These are phyloP conservation scores for Cucumis sativus DNA, from an alignment of 306 rosid species.

Conservation along the genomic window DNA sequence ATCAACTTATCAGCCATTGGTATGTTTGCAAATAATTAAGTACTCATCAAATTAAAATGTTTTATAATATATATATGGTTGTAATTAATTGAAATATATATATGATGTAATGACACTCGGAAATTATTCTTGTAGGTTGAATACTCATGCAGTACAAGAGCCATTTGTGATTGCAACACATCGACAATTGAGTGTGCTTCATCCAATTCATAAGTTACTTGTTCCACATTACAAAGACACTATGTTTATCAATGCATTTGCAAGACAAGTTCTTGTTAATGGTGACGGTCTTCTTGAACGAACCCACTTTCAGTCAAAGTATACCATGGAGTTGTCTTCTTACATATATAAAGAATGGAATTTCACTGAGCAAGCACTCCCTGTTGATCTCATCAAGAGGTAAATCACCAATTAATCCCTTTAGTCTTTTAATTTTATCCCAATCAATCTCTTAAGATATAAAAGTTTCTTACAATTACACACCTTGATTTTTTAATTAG, in stretches of 20 bases:
- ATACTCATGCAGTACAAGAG: conserved; percentile 69
- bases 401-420: too few relatives aligned
- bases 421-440: too few relatives aligned
- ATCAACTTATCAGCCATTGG: conserved; percentile 77
- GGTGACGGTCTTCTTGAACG: conserved; percentile 56
- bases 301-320: conserved; percentile 48
- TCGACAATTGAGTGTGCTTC: conserved; percentile 69
- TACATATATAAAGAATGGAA: conserved; percentile 51
- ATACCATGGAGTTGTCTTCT: conserved; percentile 63
- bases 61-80: too few relatives aligned
- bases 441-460: too few relatives aligned
- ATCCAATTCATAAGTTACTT: conserved; percentile 65
- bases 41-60: too few relatives aligned
- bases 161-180: conserved; percentile 70
- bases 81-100: neutral
- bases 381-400: conserved; percentile 66
- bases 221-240: conserved; percentile 79
- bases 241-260: conserved; percentile 70
- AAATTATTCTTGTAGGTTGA: conserved; percentile 26
- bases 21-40: neutral
- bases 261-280: conserved; percentile 53
- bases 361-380: conserved; percentile 67
- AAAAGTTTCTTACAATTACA: too few relatives aligned
- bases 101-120: neutral
- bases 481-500: too few relatives aligned